Evolutionary conservation across 1,139 yeast genomes (phyloP).

Genomic region (Yamadazyma siamensis): DNA sequence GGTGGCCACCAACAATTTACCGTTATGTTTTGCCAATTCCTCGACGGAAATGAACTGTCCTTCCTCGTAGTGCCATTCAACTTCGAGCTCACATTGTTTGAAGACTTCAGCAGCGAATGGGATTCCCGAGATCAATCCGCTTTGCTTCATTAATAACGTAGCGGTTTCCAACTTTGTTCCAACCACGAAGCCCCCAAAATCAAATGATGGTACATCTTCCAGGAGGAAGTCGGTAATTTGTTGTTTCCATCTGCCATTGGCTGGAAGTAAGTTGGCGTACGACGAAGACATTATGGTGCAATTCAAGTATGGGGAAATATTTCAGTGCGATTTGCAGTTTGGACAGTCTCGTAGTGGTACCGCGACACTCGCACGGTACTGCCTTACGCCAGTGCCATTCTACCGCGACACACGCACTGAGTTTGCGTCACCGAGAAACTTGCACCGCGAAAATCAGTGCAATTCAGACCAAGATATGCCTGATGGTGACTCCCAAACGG

Average conservation of each 20-base stretch:
- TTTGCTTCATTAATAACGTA: constrained; percentile 74
- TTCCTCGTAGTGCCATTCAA: constrained; percentile 71
- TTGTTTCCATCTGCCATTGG: constrained; percentile 74
- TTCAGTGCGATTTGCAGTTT: too few species aligned
- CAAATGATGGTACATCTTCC: constrained; percentile 93
- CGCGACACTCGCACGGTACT: too few species aligned
- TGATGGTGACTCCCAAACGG: too few species aligned
- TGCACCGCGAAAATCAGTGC: too few species aligned
- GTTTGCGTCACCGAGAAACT: too few species aligned
- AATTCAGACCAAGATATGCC: too few species aligned
- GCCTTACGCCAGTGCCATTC: too few species aligned
- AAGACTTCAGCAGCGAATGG: constrained; percentile 90
- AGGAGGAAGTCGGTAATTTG: constrained; percentile 71
- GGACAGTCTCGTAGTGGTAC: too few species aligned
- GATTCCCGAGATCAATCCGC: constrained; percentile 80
- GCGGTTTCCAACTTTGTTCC: constrained; percentile 73
- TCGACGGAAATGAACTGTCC: constrained; percentile 52
- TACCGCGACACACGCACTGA: too few species aligned
- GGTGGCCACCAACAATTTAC: constrained; percentile 71
- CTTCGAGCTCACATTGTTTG: constrained; percentile 65
- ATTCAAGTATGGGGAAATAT: constrained; percentile 1
- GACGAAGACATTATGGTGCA: constrained; percentile 5
- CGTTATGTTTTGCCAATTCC: constrained; percentile 39
- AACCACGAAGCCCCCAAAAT: constrained; percentile 93
- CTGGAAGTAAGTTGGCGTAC: constrained; percentile 63